Evolutionary conservation across 192 early-diverging fungal genomes (phyloP), one percentile per base, ranked within the genome.

Genomic region (Entophlyctis luteolus): DNA sequence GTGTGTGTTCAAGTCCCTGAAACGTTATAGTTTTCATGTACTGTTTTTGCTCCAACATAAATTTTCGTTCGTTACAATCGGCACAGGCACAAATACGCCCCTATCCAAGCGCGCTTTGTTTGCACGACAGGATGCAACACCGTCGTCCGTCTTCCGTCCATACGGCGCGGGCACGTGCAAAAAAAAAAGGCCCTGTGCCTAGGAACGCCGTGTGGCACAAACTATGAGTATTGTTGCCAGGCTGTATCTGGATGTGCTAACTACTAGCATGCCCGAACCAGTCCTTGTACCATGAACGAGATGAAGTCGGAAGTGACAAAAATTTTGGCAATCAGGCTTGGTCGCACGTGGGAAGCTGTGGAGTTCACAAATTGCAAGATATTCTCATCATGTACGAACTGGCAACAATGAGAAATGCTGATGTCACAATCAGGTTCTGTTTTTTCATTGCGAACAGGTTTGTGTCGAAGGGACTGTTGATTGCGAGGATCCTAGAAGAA

Each of bases 321-420:
- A n/a, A n/a, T n/a, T 28, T 34, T 32, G 4, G 72, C 47, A 14
- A 73, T 62, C 2, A 68, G 48, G 1, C 29, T 32, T n/a, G 39
- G 56, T 6, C 31, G 27, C 31, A 73, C 25, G 4, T 48, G 45
- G 31, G 55, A 72, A 45, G 46, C 57, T 25, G 33, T 12, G 1
- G 68, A 23, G 68, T 67, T 55, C 5, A 20, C 28, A n/a, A 29
- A 56, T 32, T 67, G 67, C 38, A 48, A 31, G 55, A 57, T 35
- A 3, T 57, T 57, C 31, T 57, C 55, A 73, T 46, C 1, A 73
- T 45, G 57, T 73, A 73, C 37, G 32, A 27, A 20, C 55, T 48
- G 33, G 72, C 72, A 14, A 67, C 72, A 33, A 73, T 32, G 34
- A 73, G 68, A 18, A 69, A 48, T 47, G 72, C 67, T 14, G 55